Base-by-base conservation (phyloP, 1,284 basidiomycete species). In the Boletus semigastroideus region DNA sequence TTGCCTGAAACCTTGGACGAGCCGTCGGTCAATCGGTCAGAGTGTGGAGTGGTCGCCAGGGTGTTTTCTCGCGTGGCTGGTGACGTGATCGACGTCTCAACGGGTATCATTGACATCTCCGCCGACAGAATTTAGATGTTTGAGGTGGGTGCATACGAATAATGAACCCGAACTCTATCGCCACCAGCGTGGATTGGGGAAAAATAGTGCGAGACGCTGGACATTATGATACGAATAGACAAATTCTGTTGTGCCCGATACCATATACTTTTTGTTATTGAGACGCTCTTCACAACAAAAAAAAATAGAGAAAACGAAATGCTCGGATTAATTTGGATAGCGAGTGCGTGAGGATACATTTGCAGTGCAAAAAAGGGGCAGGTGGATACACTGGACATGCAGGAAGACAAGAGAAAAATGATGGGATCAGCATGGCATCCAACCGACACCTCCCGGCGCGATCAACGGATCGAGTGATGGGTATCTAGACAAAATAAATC, bases 1-100 rank as follows among this genome's bases (percentile, higher is more conserved):
- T 68, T 63, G 30, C 61, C 62, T 12, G 63, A 66, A 33, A 58
- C 61, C 36, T 65, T 63, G 25, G 59, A 65, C 37, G 61, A 67
- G 7, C 52, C 48, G 1, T 53, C 49, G 12, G 5, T 37, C 34
- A 68, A 57, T n/a, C n/a, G 17, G 4, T 37, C 37, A 66, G n/a
- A 56, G 19, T 68, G 63, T n/a, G 25, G 25, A 25, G 63, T 65
- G 63, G 59, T 53, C 39, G 22, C 45, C 48, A 33, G 50, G 45
- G 19, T 58, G 56, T 34, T 51, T 57, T 19, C 55, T 53, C 8
- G 42, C 2, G 33, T 59, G 57, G 60, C 8, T 58, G 64, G 68
- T 65, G 28, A 55, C 33, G 33, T 10, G 36, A 37, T 38, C 37
- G 19, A 8, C 37, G 37, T 10, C 34, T 30, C 48, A 27, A 33